These are phyloP conservation scores for Aspergillus hancockii DNA, from an alignment of 495 filamentous ascomycete species.

Conservation along the genomic window DNA sequence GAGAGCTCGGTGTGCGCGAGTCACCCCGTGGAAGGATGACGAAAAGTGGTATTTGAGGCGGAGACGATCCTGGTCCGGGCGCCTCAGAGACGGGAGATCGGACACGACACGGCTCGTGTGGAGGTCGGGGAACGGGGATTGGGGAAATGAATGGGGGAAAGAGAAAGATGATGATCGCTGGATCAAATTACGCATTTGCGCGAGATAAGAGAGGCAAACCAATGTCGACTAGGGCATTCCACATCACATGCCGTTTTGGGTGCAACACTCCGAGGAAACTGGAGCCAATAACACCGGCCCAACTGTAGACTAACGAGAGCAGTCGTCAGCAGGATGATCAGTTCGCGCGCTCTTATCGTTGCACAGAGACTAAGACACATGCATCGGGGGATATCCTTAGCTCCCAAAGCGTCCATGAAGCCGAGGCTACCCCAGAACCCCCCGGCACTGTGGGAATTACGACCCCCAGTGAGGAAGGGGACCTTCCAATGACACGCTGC, in stretches of 20 bases:
- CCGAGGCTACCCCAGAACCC: conserved; percentile 11
- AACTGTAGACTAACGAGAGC: not conserved
- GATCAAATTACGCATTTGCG: not conserved
- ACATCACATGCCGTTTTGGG: not conserved
- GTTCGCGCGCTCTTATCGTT: not conserved
- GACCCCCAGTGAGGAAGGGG: not conserved
- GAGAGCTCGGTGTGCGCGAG: not conserved
- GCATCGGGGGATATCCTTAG: conserved; percentile 1
- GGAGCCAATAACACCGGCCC: not conserved
- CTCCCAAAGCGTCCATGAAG: not conserved
- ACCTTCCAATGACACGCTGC: not conserved
- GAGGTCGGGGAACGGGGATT: not conserved
- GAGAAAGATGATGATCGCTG: not conserved
- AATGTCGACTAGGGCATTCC: not conserved
- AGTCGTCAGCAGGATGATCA: not conserved
- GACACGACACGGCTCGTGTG: not conserved
- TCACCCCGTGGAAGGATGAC: not conserved
- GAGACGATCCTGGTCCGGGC: not conserved
- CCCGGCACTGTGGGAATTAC: not conserved
- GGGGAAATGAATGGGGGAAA: not conserved
- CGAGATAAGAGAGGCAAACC: not conserved
- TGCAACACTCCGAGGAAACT: not conserved
- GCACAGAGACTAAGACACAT: conserved; percentile 1
- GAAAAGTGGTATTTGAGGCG: conserved; percentile 13
- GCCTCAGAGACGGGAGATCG: not conserved